Conservation (phyloP, 805 yeast genomes). For the Spathaspora passalidarum region DNA sequence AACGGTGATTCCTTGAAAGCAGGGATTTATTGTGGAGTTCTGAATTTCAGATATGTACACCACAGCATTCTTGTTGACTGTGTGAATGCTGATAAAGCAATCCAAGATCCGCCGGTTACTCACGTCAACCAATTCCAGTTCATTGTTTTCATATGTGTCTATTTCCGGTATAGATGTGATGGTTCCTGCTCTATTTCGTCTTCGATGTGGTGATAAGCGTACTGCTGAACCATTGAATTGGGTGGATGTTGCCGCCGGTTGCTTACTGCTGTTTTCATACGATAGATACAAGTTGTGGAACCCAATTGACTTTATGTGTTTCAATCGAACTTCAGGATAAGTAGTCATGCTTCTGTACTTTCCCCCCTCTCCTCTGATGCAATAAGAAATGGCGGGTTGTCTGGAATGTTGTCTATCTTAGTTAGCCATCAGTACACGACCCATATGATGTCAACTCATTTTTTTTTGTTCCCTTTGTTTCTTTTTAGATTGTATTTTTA, state of each 20-base stretch:
- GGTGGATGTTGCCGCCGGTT: too few relatives aligned
- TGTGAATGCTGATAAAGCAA: conserved; percentile 26
- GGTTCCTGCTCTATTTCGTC: not conserved
- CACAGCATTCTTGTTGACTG: conserved; percentile 12
- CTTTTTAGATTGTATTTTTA: too few relatives aligned
- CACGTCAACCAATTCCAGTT: conserved; percentile 7
- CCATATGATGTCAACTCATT: too few relatives aligned
- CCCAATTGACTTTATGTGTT: conserved; percentile 2
- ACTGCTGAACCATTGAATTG: not conserved
- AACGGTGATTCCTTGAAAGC: conserved; percentile 24
- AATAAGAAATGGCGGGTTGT: not conserved
- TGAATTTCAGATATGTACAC: conserved; percentile 33
- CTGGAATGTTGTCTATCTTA: too few relatives aligned
- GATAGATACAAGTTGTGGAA: conserved; percentile 3
- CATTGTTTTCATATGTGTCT: not conserved
- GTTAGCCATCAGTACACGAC: too few relatives aligned
- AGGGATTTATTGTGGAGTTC: conserved; percentile 18
- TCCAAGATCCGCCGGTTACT: conserved; percentile 18
- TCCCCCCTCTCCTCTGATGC: too few relatives aligned
- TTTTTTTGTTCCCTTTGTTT: too few relatives aligned
- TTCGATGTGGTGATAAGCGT: not conserved
- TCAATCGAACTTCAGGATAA: conserved; percentile 1
- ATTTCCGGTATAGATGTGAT: conserved; percentile 3
- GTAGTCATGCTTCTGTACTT: not conserved
- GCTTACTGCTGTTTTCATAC: not conserved